A percentile compares a stretch with the other conserved stretches of the same genome.
Conservation (phyloP, 2,329 filamentous ascomycete species). For the Trichophyton verrucosum region DNA sequence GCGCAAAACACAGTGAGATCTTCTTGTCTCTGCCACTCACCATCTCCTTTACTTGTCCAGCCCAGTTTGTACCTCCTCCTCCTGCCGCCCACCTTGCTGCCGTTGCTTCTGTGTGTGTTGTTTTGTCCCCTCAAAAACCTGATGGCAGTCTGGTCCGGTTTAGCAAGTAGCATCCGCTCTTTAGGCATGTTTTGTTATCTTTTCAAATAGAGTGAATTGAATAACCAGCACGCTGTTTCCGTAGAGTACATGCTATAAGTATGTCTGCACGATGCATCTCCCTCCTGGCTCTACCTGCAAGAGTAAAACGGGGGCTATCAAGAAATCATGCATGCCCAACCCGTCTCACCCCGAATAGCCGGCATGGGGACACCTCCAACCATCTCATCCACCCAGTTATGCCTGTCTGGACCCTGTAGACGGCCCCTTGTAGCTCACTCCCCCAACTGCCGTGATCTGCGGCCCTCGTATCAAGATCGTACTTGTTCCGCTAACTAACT, state of each 20-base stretch:
- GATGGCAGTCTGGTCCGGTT: too few species aligned
- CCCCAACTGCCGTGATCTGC: neutral
- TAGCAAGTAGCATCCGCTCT: neutral
- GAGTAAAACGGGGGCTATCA: too few species aligned
- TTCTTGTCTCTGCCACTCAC: neutral
- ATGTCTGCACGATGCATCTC: too few species aligned
- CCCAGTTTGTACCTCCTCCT: neutral
- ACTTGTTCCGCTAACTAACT: neutral
- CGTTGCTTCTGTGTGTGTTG: neutral
- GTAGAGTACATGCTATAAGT: too few species aligned
- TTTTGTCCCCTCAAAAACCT: neutral
- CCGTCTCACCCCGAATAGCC: too few species aligned
- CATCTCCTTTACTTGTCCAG: neutral
- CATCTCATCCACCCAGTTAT: neutral
- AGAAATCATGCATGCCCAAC: too few species aligned
- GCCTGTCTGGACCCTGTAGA: neutral
- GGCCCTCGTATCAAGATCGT: neutral
- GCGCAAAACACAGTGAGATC: constrained; percentile 1
- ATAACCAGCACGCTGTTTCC: too few species aligned
- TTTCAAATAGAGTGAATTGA: neutral
- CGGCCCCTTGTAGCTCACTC: neutral
- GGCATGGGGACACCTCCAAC: too few species aligned
- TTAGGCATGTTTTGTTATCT: neutral
- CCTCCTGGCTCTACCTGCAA: too few species aligned
- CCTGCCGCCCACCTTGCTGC: neutral